Percentiles rank a stretch among this genome's conserved stretches.
These are phyloP conservation scores for Aspergillus proliferans DNA, from an alignment of 2,329 filamentous ascomycete species.

Conservation along the genomic window DNA sequence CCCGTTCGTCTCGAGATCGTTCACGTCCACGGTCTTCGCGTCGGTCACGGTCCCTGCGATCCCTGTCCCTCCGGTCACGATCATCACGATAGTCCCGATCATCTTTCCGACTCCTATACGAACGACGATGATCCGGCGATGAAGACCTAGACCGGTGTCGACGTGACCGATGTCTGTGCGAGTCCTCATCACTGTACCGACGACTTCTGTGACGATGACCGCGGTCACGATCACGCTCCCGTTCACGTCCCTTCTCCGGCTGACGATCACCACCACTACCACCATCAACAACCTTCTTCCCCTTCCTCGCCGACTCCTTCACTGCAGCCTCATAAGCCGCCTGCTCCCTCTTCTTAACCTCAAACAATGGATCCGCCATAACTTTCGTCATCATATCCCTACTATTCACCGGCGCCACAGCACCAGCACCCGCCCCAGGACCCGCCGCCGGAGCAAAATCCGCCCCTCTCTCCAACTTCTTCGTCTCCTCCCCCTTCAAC, in stretches of 20 bases:
- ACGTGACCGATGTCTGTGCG: slow-evolving; percentile 20
- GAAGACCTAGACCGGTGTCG: slow-evolving; percentile 12
- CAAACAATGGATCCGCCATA: slow-evolving; percentile 80
- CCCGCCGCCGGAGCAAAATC: slow-evolving; percentile 14
- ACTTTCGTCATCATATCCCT: slow-evolving; percentile 82
- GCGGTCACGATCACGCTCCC: slow-evolving; percentile 13
- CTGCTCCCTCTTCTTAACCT: slow-evolving; percentile 89
- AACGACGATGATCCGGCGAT: slow-evolving; percentile 13
- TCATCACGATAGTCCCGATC: slow-evolving; percentile 18
- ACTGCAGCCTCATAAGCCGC: slow-evolving; percentile 60
- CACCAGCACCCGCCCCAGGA: slow-evolving; percentile 4
- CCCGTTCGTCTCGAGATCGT: slow-evolving; percentile 9
- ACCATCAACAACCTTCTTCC: slow-evolving; percentile 12
- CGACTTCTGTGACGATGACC: slow-evolving; percentile 17
- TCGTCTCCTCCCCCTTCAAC: slow-evolving; percentile 71
- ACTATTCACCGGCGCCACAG: slow-evolving; percentile 51
- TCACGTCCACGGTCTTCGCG: slow-evolving; percentile 2
- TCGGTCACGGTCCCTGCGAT: slow-evolving; percentile 11
- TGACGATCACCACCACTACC: slow-evolving; percentile 12
- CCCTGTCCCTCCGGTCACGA: slow-evolving; percentile 13
- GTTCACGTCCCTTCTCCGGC: neutral
- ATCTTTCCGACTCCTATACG: slow-evolving; percentile 18
- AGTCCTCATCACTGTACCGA: slow-evolving; percentile 20
- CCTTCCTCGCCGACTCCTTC: slow-evolving; percentile 37
- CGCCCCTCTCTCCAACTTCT: slow-evolving; percentile 70